Conservation (phyloP, 352 stramenopile genomes). For the Phytophthora pinifolia region DNA sequence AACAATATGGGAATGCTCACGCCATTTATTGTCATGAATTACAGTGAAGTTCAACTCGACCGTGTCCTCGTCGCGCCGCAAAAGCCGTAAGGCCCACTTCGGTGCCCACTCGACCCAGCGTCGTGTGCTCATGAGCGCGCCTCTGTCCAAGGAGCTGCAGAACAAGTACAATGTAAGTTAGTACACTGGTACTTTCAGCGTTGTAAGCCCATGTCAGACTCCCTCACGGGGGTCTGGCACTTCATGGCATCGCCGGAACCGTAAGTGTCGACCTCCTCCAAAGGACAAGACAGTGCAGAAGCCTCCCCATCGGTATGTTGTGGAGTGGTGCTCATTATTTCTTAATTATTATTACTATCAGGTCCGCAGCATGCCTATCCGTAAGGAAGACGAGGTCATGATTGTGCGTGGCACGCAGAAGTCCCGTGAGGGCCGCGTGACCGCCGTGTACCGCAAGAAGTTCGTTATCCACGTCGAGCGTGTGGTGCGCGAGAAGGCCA, state of each 20-base stretch:
- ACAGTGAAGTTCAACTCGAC: constrained; percentile 95
- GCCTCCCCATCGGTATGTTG: neutral
- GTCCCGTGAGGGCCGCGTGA: constrained; percentile 98
- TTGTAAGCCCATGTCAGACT: constrained; percentile 88
- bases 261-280: constrained; percentile 63
- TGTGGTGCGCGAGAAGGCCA: constrained; percentile 98
- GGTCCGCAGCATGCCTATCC: constrained; percentile 98
- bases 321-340: constrained; percentile 10
- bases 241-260: constrained; percentile 88
- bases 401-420: constrained; percentile 98
- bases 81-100: constrained; percentile 99
- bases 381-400: constrained; percentile 99
- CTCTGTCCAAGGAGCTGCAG: constrained; percentile 99
- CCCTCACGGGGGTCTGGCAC: constrained; percentile 51
- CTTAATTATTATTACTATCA: constrained; percentile 24
- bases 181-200: constrained; percentile 86
- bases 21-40: constrained; percentile 3
- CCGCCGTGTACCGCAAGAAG: constrained; percentile 98
- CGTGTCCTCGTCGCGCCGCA: constrained; percentile 95
- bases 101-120: constrained; percentile 95
- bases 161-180: constrained; percentile 99
- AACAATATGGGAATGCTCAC: neutral
- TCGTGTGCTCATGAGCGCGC: constrained; percentile 97
- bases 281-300: constrained; percentile 1
- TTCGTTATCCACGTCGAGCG: constrained; percentile 99